These are phyloP conservation scores for Arthrobotrys entomopaga DNA, from an alignment of 2,329 filamentous ascomycete genomes.

Conservation along the genomic window DNA sequence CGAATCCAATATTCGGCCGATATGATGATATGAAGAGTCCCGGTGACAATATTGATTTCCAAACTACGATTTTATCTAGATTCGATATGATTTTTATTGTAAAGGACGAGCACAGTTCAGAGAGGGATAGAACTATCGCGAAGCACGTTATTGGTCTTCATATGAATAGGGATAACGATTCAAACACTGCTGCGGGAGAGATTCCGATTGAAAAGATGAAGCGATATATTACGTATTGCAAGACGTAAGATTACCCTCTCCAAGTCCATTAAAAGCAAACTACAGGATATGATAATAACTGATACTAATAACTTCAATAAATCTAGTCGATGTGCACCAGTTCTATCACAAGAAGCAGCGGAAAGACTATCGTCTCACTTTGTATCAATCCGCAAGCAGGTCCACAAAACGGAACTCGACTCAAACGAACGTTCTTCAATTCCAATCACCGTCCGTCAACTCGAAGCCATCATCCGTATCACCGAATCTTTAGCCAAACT, in stretches of 20 bases:
- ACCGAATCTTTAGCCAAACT: slow-evolving; percentile 95
- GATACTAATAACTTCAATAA: not conserved
- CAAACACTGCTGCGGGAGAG: slow-evolving; percentile 77
- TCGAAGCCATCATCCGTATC: slow-evolving; percentile 97
- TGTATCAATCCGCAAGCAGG: slow-evolving; percentile 92
- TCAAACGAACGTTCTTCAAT: slow-evolving; percentile 91
- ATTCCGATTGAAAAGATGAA: slow-evolving; percentile 97
- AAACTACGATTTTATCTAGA: slow-evolving; percentile 95
- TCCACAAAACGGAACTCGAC: slow-evolving; percentile 88
- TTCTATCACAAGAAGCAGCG: slow-evolving; percentile 86
- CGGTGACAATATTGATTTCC: slow-evolving; percentile 98
- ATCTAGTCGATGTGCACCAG: slow-evolving; percentile 83
- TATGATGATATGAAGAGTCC: slow-evolving; percentile 98
- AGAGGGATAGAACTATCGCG: slow-evolving; percentile 90
- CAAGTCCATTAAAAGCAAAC: too few species aligned
- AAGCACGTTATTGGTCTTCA: slow-evolving; percentile 98
- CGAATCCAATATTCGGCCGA: slow-evolving; percentile 95
- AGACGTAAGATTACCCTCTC: slow-evolving; percentile 71
- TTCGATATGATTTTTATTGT: slow-evolving; percentile 99
- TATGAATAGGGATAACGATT: slow-evolving; percentile 76
- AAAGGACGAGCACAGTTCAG: slow-evolving; percentile 89
- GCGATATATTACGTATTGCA: slow-evolving; percentile 96
- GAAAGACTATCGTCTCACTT: slow-evolving; percentile 98
- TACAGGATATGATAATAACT: too few species aligned
- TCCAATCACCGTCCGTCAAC: slow-evolving; percentile 94